These are phyloP conservation scores for Globisporangium parvum DNA, from an alignment of 352 stramenopile genomes.

Conservation along the genomic window DNA sequence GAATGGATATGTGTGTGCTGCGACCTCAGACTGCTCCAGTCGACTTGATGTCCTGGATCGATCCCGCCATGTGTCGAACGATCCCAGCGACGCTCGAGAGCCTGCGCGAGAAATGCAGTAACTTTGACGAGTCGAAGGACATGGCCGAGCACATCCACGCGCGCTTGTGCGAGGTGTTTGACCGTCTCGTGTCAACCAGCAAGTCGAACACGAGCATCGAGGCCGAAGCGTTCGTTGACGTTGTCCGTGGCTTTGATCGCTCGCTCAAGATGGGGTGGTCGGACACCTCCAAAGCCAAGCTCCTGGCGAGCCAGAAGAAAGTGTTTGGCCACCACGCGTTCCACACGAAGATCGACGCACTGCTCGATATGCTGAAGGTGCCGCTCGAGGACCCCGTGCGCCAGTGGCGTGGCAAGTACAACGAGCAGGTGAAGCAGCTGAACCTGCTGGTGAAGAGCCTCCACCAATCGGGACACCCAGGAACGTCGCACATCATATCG, in stretches of 20 bases:
- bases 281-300: background rate
- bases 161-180: too few species aligned
- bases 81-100: too few species aligned
- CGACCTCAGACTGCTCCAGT: too few species aligned
- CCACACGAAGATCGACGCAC: constrained; percentile 5
- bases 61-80: too few species aligned
- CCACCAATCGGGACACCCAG: background rate
- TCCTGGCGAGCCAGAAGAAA: background rate
- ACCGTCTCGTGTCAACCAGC: too few species aligned
- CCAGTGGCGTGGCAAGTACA: background rate
- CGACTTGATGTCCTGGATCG: too few species aligned
- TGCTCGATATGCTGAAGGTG: constrained; percentile 1
- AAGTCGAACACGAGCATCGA: too few species aligned
- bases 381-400: background rate
- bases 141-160: too few species aligned
- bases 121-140: too few species aligned
- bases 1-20: too few species aligned
- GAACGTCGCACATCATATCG: background rate
- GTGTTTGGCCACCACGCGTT: background rate
- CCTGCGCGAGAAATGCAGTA: too few species aligned
- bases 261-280: background rate
- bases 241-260: background rate
- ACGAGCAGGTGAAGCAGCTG: background rate
- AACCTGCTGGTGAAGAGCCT: background rate
- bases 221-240: background rate